These are phyloP conservation scores for Apiotrichum veenhuisii DNA, from an alignment of 1,284 basidiomycete genomes.

Conservation along the genomic window DNA sequence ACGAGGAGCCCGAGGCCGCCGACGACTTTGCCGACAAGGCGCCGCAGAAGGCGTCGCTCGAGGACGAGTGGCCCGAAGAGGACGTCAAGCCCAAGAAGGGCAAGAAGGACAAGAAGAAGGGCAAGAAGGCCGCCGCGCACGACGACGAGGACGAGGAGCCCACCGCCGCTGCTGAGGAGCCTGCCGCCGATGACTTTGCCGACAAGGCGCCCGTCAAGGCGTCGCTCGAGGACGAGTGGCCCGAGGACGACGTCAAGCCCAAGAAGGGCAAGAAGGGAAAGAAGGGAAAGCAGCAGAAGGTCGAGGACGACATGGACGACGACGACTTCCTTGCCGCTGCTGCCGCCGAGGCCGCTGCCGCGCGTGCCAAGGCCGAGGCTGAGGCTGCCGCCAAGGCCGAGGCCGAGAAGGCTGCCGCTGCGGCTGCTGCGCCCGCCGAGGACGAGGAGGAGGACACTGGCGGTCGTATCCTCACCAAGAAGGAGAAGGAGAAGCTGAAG, in stretches of 20 bases:
- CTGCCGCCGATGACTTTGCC: constrained; percentile 49
- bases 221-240: constrained; percentile 47
- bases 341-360: constrained; percentile 52
- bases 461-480: constrained; percentile 71
- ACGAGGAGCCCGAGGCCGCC: constrained; percentile 36
- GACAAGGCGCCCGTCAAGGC: constrained; percentile 19
- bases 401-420: constrained; percentile 70
- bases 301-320: constrained; percentile 30
- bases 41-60: constrained; percentile 21
- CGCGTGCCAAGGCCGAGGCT: constrained; percentile 32
- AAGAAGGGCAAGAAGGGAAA: constrained; percentile 47
- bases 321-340: constrained; percentile 36
- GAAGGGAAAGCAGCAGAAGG: constrained; percentile 43
- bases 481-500: constrained; percentile 90
- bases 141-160: constrained; percentile 31
- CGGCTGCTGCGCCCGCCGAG: constrained; percentile 55
- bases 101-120: constrained; percentile 49
- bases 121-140: constrained; percentile 15
- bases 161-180: too few relatives aligned
- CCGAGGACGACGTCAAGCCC: constrained; percentile 49
- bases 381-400: constrained; percentile 57
- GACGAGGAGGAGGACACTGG: constrained; percentile 75
- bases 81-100: constrained; percentile 53
- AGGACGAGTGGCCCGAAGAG: constrained; percentile 50
- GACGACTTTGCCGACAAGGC: constrained; percentile 45